phyloP scores from a whole-genome alignment of 805 yeast species.

The Candida ficus region DNA sequence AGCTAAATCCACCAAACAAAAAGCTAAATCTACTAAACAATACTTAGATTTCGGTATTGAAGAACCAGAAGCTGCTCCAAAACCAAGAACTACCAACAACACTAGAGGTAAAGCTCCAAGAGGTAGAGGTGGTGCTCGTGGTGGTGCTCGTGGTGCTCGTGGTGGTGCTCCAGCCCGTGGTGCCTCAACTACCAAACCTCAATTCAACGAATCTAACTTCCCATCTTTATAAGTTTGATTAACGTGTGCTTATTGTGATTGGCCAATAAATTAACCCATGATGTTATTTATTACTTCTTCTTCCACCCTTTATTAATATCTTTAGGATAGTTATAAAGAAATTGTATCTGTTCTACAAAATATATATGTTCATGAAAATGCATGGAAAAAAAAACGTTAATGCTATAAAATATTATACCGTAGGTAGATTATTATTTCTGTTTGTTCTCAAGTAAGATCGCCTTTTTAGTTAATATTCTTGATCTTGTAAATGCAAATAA shows the following conservation, averaged over 20 bases:
- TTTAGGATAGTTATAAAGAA: neutral
- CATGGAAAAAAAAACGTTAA: constrained; percentile 4
- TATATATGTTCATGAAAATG: constrained; percentile 6
- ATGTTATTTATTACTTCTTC: no score
- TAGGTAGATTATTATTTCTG: neutral
- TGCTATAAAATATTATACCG: neutral
- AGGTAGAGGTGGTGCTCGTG: constrained; percentile 26
- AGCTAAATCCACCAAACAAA: constrained; percentile 63
- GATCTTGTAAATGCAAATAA: constrained; percentile 46
- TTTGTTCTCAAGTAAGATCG: constrained; percentile 22
- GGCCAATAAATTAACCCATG: neutral
- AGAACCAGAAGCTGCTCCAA: constrained; percentile 34
- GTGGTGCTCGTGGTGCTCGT: constrained; percentile 28
- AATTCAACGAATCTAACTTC: constrained; percentile 13
- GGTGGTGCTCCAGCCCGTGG: constrained; percentile 20
- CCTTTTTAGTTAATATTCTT: constrained; percentile 46
- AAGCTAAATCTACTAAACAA: constrained; percentile 78
- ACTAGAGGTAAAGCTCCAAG: constrained; percentile 32
- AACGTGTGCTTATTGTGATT: no score
- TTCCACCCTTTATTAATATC: neutral
- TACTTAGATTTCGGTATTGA: constrained; percentile 70
- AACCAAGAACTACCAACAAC: constrained; percentile 26
- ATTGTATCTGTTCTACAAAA: constrained; percentile 1
- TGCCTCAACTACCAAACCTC: constrained; percentile 11
- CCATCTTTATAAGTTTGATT: constrained; percentile 9